Evolutionary conservation across 176 grass and related monocot genomes (phyloP).

Genomic region (Cymbopogon citratus): DNA sequence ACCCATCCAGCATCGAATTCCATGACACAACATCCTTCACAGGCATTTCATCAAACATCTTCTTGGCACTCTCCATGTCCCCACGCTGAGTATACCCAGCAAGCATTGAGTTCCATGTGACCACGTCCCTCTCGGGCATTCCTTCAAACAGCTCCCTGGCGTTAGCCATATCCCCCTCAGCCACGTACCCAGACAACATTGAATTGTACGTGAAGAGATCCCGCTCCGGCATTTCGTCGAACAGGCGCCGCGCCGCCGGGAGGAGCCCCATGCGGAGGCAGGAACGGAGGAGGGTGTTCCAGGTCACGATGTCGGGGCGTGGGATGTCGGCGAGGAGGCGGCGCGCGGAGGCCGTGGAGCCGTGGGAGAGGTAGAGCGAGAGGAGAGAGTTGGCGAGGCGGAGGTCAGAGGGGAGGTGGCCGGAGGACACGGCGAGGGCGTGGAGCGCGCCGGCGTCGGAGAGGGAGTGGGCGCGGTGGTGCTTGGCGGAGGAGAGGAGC

Average conservation of each 20-base stretch:
- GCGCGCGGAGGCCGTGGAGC: constrained; percentile 31
- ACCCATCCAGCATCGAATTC: constrained; percentile 61
- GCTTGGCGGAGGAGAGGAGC: constrained; percentile 27
- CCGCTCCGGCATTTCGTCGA: constrained; percentile 45
- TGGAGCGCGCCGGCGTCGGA: constrained; percentile 29
- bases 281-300: constrained; percentile 57
- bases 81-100: constrained; percentile 25
- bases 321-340: constrained; percentile 48
- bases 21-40: constrained; percentile 50
- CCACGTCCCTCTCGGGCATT: constrained; percentile 44
- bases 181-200: constrained; percentile 37
- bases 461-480: constrained; percentile 11
- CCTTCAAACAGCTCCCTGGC: constrained; percentile 37
- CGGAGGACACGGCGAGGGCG: constrained; percentile 35
- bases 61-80: constrained; percentile 30
- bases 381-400: constrained; percentile 49
- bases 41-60: constrained; percentile 40
- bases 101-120: constrained; percentile 51
- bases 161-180: constrained; percentile 30
- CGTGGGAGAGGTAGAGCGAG: constrained; percentile 29
- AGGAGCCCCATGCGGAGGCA: constrained; percentile 42
- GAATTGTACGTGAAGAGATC: constrained; percentile 53
- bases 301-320: constrained; percentile 47
- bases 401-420: constrained; percentile 33
- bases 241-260: constrained; percentile 34